These are phyloP conservation scores for Hypericum perforatum DNA, from an alignment of 345 rosid species.

Conservation along the genomic window DNA sequence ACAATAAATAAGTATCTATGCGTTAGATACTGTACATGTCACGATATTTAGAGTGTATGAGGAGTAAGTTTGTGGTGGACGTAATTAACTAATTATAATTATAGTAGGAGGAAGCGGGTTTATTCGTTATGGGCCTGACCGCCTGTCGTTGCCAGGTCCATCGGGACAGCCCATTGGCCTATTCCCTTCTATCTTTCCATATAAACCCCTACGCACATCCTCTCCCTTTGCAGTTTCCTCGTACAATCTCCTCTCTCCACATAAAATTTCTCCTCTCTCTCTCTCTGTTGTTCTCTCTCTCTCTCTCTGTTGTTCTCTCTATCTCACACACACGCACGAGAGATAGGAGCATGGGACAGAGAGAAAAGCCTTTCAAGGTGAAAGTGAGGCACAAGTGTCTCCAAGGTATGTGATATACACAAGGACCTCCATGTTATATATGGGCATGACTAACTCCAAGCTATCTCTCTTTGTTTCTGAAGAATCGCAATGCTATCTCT, in stretches of 20 bases:
- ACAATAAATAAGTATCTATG: too few species aligned
- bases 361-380: constrained; percentile 28
- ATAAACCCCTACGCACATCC: constrained; percentile 4
- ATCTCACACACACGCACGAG: too few species aligned
- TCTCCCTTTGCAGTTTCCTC: too few species aligned
- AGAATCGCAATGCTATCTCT: too few species aligned
- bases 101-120: neutral
- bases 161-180: constrained; percentile 23
- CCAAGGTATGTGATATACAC: constrained; percentile 27
- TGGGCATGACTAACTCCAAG: too few species aligned
- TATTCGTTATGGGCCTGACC: constrained; percentile 35
- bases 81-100: neutral
- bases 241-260: too few species aligned
- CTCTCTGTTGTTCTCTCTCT: neutral
- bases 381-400: constrained; percentile 24
- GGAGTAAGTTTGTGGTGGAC: too few species aligned
- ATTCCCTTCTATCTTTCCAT: constrained; percentile 7
- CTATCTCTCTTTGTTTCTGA: too few species aligned
- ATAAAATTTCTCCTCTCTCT: too few species aligned
- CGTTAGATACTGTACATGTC: too few species aligned
- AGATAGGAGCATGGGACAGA: constrained; percentile 15
- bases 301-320: constrained; percentile 2
- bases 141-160: constrained; percentile 35
- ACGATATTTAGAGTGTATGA: too few species aligned
- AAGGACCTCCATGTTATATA: neutral